Evolutionary conservation across 2,329 filamentous ascomycete species (phyloP), one percentile per base, ranked within the genome.

Genomic region (Hypoxylon sp.): DNA sequence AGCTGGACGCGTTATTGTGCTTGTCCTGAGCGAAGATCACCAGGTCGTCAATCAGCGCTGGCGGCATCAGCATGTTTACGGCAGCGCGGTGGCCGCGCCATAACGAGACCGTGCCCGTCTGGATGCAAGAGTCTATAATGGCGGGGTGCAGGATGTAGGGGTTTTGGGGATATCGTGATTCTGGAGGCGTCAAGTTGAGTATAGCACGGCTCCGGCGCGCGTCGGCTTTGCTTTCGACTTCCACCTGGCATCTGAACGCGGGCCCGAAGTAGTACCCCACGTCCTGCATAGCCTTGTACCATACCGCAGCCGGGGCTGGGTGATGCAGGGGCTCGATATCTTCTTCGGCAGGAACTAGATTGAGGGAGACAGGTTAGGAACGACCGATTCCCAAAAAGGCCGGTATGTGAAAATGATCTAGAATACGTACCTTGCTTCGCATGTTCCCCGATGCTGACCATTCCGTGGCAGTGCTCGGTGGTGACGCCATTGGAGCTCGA

Each of bases 241-340:
- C 18, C 10, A 40, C 27, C 1, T 56, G 33, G 47, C 58, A 60
- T 29, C 50, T 55, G 48, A 69, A 47, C 7, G 15, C 31, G 37
- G 60, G 3, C 9, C 64, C 67, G 15, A 64, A 69, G 40, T 60
- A 60, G 48, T 66, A 67, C 35, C 70, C 71, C 31, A 65, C 62
- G 26, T 71, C 67, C 3, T 24, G 21, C 45, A 69, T 60, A 1
- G 66, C 60, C 54, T 70, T 70, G 61, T 71, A 68, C 69, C 70
- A 72, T 9, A 58, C 33, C n/a, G 13, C 15, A 10, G 15, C 33
- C 4, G 41, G 42, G 7, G 23, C n/a, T 6, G 33, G 18, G n/a
- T 47, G 27, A 10, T 54, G 31, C 8, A 47, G 50, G 11, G 42
- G 31, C 17, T 23, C 41, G 11, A 54, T 29, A 17, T 38, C 41